phyloP scores from a whole-genome alignment of 345 rosid genomes.

The Lepidium aucheri region DNA sequence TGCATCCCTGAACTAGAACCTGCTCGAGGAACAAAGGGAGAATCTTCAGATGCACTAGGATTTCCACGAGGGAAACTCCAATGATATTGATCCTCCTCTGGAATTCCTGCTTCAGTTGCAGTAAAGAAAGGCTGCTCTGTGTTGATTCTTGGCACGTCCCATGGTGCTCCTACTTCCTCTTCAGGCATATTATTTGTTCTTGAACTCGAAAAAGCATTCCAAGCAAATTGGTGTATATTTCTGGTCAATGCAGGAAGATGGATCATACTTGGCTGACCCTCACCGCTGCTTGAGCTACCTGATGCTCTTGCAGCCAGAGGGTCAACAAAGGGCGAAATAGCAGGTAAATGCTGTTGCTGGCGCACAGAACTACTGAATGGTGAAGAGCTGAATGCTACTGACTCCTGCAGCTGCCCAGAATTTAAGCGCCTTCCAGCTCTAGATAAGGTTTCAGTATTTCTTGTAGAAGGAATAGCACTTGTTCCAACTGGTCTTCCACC shows the following conservation, averaged over 20 bases:
- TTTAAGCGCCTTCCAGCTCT: slow-evolving; percentile 48
- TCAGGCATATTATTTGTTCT: slow-evolving; percentile 41
- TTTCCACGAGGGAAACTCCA: slow-evolving; percentile 56
- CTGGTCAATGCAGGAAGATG: slow-evolving; percentile 38
- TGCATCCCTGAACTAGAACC: slow-evolving; percentile 48
- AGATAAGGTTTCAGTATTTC: slow-evolving; percentile 30
- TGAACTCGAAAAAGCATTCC: slow-evolving; percentile 50
- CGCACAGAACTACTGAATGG: slow-evolving; percentile 34
- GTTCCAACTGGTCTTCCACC: slow-evolving; percentile 34
- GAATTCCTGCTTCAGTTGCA: slow-evolving; percentile 46
- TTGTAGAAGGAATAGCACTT: slow-evolving; percentile 42
- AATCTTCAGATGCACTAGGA: slow-evolving; percentile 31
- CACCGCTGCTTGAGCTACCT: slow-evolving; percentile 23
- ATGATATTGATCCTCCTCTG: slow-evolving; percentile 46
- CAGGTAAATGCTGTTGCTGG: slow-evolving; percentile 30
- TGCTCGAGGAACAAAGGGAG: slow-evolving; percentile 35
- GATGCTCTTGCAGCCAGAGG: slow-evolving; percentile 42
- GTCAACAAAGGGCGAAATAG: slow-evolving; percentile 30
- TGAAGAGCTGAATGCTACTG: slow-evolving; percentile 38
- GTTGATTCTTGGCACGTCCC: slow-evolving; percentile 42
- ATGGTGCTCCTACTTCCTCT: slow-evolving; percentile 36
- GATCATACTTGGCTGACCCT: slow-evolving; percentile 39
- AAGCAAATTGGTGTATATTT: slow-evolving; percentile 40
- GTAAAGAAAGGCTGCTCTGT: slow-evolving; percentile 47
- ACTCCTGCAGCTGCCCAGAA: slow-evolving; percentile 37